Base-by-base conservation (phyloP, 2,329 filamentous ascomycete species). In the Niveomyces coronatus region DNA sequence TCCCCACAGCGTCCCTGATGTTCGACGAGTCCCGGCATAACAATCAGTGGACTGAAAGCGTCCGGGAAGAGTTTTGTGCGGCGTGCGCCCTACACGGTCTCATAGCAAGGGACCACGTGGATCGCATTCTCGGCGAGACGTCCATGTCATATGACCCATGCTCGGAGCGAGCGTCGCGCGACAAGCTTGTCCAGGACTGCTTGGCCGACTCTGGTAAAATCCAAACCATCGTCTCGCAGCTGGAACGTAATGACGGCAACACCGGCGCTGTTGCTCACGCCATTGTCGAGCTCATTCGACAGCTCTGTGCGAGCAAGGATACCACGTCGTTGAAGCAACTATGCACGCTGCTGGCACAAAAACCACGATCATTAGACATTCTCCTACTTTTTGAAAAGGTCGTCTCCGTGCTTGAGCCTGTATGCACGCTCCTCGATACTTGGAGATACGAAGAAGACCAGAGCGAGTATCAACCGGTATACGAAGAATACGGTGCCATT, bases 211-310 rank as follows among this genome's bases (percentile, higher is more conserved):
- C 79, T 1, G 82, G 86, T 44, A 76, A 79, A 45, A 76, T 84
- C 1, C 82, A 87, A 47, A 74, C 79, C 30, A 67, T 94, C 22
- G 76, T 95, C 28, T 74, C 79, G 27, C 86, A 94, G 50, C 67
- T 98, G 17, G 86, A 94, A 40, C 82, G 81, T 35, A 87, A 91
- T 71, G 85, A 94, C 51, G 89, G 89, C 2, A 95, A 95, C 56
- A 85, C 85, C 3, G 86, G 85, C 3, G 85, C 86, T 3, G 85
- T 93, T 14, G 83, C 82, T 35, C 78, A 81, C 43, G 88, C 87
- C 3, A 66, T 88, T 31, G 74, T 79, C 27, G 82, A 85, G 78
- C 70, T 84, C 22, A 72, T 87, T 50, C 68, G 73, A 16, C 74
- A 76, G 45, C 68, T 87, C 13, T 88, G 82, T 50, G 66, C 68